Evolutionary conservation across 805 yeast genomes (phyloP).

Genomic region (Alloascoidea hylecoeti): DNA sequence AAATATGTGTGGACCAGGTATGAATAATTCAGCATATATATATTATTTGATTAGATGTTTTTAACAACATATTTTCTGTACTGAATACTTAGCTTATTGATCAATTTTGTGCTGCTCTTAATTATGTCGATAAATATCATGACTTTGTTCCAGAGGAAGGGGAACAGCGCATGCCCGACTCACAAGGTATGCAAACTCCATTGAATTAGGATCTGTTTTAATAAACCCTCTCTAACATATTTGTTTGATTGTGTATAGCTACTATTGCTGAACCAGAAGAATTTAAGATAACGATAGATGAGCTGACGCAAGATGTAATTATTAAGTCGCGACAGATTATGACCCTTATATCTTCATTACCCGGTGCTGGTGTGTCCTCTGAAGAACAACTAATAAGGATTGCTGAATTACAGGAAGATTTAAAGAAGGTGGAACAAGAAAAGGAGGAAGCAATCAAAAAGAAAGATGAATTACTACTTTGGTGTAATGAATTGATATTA

Average conservation of each 20-base stretch:
- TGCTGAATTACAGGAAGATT: constrained; percentile 42
- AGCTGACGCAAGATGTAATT: constrained; percentile 73
- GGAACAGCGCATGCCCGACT: constrained; percentile 50
- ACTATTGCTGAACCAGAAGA: constrained; percentile 18
- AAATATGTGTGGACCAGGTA: constrained; percentile 69
- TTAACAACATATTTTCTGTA: neutral
- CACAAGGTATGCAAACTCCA: constrained; percentile 40
- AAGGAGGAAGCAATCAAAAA: constrained; percentile 41
- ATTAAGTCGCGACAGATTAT: constrained; percentile 78
- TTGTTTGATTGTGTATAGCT: constrained; percentile 10
- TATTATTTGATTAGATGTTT: constrained; percentile 4
- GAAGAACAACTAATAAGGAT: constrained; percentile 57
- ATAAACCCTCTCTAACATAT: neutral
- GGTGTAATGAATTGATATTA: constrained; percentile 54
- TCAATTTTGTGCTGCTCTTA: constrained; percentile 65
- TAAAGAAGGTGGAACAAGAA: constrained; percentile 43
- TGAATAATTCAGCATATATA: constrained; percentile 5
- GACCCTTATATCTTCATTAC: constrained; percentile 74
- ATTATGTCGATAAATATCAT: constrained; percentile 68
- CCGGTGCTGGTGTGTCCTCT: constrained; percentile 83
- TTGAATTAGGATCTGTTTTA: constrained; percentile 24
- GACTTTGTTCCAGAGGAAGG: constrained; percentile 34
- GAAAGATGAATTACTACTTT: constrained; percentile 46
- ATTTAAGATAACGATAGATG: constrained; percentile 40
- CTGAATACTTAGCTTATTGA: constrained; percentile 46